phyloP scores from a whole-genome alignment of 2,329 filamentous ascomycete species.

The Penicillium expansum region DNA sequence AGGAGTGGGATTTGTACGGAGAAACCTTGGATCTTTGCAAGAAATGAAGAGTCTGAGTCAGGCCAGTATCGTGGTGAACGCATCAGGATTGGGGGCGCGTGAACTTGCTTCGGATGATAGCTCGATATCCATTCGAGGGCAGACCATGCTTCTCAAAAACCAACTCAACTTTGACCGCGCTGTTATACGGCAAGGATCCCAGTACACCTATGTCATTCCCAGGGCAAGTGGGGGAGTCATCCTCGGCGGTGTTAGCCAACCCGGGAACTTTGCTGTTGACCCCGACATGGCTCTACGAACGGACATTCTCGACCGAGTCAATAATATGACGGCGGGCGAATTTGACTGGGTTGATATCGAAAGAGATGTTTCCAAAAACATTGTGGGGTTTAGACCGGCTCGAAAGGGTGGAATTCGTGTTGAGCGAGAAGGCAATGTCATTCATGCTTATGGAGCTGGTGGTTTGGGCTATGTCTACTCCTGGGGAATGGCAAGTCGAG shows the following conservation, averaged over 20 bases:
- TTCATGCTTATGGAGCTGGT: background rate
- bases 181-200: background rate
- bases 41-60: background rate
- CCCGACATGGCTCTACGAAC: background rate
- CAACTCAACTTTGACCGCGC: background rate
- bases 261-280: background rate
- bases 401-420: background rate
- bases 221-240: background rate
- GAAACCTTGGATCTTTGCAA: background rate
- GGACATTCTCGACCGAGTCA: background rate
- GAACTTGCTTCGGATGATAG: background rate
- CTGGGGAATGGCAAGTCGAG: background rate
- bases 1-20: background rate
- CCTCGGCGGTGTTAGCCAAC: background rate
- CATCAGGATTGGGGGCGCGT: background rate
- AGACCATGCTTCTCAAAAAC: background rate
- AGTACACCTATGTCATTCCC: background rate
- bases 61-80: background rate
- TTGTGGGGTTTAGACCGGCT: background rate
- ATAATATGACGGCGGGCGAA: background rate
- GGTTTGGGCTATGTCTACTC: background rate
- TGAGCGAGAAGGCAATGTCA: background rate
- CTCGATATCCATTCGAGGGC: background rate
- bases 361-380: background rate
- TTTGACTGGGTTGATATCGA: background rate